Evolutionary conservation across 176 grass and related monocot genomes (phyloP).

Genomic region (Oropetium thomaeum): DNA sequence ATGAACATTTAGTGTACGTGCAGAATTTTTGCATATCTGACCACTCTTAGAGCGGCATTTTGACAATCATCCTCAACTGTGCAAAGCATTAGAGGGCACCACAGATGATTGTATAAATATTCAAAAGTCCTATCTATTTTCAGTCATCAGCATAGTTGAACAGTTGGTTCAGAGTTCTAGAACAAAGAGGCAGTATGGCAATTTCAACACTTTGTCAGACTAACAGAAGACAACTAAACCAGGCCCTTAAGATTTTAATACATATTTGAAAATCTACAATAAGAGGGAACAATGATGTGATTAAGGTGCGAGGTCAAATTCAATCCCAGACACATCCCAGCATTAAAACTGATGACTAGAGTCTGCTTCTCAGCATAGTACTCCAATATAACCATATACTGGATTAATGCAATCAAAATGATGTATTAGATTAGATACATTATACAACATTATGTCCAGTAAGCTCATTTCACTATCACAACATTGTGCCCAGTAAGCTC

Average conservation of each 20-base stretch:
- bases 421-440: conserved; percentile 11
- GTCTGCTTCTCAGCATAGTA: background rate
- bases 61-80: conserved; percentile 10
- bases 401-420: background rate
- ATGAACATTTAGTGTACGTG: background rate
- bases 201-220: background rate
- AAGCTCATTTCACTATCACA: too few relatives aligned
- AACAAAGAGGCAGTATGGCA: background rate
- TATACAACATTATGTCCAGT: background rate
- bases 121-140: background rate
- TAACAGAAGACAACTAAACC: background rate
- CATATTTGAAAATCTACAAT: background rate
- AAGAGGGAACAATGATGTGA: background rate
- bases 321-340: background rate
- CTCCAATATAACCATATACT: background rate
- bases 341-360: background rate
- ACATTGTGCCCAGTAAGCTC: background rate
- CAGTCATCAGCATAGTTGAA: background rate
- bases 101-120: background rate
- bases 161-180: background rate
- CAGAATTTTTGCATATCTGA: background rate
- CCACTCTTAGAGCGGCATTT: background rate
- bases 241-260: background rate
- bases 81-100: background rate
- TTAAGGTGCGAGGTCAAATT: background rate